These are phyloP conservation scores for Kwoniella heveanensis DNA, from an alignment of 768 basidiomycete genomes.

Conservation along the genomic window DNA sequence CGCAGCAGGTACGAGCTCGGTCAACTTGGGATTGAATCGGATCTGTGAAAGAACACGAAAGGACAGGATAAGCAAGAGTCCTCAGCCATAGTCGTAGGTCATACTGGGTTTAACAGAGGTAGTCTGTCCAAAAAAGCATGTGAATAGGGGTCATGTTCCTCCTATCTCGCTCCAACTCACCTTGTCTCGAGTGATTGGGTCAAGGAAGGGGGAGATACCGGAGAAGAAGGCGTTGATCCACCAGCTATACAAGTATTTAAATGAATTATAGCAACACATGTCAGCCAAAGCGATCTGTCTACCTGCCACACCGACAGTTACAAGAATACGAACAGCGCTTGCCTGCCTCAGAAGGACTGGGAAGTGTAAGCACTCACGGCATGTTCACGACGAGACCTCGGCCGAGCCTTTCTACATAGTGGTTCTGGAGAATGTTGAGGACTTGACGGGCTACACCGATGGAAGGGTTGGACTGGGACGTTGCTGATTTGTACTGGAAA, in stretches of 20 bases:
- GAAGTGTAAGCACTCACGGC: constrained; percentile 63
- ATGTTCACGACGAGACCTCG: constrained; percentile 81
- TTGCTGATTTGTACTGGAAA: constrained; percentile 73
- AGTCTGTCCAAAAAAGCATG: too few species aligned
- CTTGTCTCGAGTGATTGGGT: constrained; percentile 87
- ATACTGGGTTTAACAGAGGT: too few species aligned
- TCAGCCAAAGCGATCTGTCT: too few species aligned
- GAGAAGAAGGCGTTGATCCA: constrained; percentile 57
- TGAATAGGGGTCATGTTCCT: too few species aligned
- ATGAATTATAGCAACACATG: too few species aligned
- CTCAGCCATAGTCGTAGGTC: too few species aligned
- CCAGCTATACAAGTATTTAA: too few species aligned
- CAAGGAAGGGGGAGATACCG: constrained; percentile 80
- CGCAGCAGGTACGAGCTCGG: constrained; percentile 70
- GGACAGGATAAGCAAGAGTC: neutral
- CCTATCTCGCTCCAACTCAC: constrained; percentile 58
- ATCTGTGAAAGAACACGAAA: constrained; percentile 60
- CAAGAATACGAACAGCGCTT: too few species aligned
- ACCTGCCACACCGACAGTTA: too few species aligned
- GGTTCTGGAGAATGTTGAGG: constrained; percentile 77
- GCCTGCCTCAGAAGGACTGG: too few species aligned
- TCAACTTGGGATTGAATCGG: constrained; percentile 82
- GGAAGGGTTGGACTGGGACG: constrained; percentile 79
- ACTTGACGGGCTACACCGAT: constrained; percentile 78
- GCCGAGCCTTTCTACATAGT: constrained; percentile 84